A percentile compares a stretch with the other conserved stretches of the same genome.
phyloP scores from a whole-genome alignment of 2,329 filamentous ascomycete species.

The Cyclaneusma minus region DNA sequence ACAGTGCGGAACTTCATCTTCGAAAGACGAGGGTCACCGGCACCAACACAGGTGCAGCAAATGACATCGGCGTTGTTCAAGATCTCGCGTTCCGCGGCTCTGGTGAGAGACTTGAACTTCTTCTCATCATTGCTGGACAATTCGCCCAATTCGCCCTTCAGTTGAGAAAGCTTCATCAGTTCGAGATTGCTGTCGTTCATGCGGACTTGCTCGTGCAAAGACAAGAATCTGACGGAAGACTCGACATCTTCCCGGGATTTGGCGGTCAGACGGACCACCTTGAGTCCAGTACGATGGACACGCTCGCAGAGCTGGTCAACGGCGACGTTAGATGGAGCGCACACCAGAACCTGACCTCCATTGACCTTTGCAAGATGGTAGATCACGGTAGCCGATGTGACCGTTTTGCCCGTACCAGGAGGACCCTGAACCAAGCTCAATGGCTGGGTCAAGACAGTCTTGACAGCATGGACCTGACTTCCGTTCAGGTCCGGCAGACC shows the following conservation, averaged over 20 bases:
- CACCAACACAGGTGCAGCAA: constrained; percentile 96
- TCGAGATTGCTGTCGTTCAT: constrained; percentile 96
- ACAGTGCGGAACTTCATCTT: constrained; percentile 99
- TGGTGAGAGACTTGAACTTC: constrained; percentile 91
- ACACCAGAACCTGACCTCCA: constrained; percentile 86
- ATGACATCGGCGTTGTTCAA: constrained; percentile 92
- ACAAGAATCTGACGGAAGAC: constrained; percentile 91
- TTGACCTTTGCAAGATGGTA: constrained; percentile 95
- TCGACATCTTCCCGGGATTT: constrained; percentile 98
- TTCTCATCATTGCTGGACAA: constrained; percentile 93
- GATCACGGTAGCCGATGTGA: constrained; percentile 96
- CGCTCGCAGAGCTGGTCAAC: constrained; percentile 97
- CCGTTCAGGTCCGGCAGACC: constrained; percentile 87
- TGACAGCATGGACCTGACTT: constrained; percentile 93
- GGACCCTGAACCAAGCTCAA: constrained; percentile 93
- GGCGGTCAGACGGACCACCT: constrained; percentile 94
- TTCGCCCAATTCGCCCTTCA: constrained; percentile 85
- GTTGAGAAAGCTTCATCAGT: constrained; percentile 76
- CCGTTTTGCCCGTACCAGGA: constrained; percentile 94
- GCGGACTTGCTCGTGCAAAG: constrained; percentile 90
- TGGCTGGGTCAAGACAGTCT: constrained; percentile 84
- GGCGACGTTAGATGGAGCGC: constrained; percentile 93
- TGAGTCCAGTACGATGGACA: constrained; percentile 84
- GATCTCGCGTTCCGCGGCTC: constrained; percentile 88
- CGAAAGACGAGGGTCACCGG: constrained; percentile 82